Base-by-base conservation (phyloP, 306 rosid species). In the Begonia loranthoides region DNA sequence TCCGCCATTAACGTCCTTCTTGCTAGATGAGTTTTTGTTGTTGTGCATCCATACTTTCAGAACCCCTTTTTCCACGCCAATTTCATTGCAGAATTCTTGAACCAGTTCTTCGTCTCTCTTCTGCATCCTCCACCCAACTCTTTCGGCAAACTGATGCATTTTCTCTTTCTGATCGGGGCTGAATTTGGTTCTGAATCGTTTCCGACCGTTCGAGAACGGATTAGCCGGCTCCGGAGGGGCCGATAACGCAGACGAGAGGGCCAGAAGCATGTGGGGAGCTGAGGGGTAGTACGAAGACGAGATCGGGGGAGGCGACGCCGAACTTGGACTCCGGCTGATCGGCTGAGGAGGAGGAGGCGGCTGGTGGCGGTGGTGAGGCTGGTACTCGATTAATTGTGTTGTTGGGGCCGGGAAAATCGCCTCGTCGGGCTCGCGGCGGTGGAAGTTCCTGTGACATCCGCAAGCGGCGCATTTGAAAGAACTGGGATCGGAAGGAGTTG, bases 1-100 rank as follows among this genome's bases (percentile, higher is more conserved):
- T 10, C 47, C 47, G 47, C 47, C 47, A 43, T 43, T 43, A 6
- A 43, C 6, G 15, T 43, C 47, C 15, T 43, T 43, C 47, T 43
- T 43, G n/a, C 14, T n/a, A 10, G 15, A 43, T 6, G 47, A 10
- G 47, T 12, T 43, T 80, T 87, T 87, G 72, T 87, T 87, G 45
- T 87, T 87, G 73, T 87, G 94, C 90, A 87, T 87, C 96, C 96
- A 87, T 21, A 83, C 90, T 65, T 78, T 87, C 69, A 87, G 73
- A 3, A 80, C 90, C 10, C 78, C 72, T 64, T 76, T 78, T 1
- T 75, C 41, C 13, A 87, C 77, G 21, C 87, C 87, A 36, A 87
- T 17, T 41, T 83, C 84, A 15, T 70, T 70, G 56, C 96, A 87
- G 50, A 87, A 87, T 10, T 80, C 74, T 45, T 75, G 77, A 6